Evolutionary conservation across 2,329 filamentous ascomycete species (phyloP).

Genomic region (Alternaria sp.): DNA sequence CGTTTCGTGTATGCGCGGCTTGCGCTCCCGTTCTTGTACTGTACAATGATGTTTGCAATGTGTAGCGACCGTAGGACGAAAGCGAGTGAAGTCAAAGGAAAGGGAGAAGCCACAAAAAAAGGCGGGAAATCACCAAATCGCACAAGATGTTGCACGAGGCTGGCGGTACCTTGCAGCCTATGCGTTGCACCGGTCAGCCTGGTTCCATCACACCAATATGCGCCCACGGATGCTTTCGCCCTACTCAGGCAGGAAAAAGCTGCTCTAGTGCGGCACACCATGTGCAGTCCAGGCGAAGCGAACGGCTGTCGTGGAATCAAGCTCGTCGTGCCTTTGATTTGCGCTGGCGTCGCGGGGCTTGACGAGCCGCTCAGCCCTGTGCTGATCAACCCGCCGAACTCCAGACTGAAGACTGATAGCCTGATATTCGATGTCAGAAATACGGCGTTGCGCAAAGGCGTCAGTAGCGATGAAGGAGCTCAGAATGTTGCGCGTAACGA

Average conservation of each 20-base stretch:
- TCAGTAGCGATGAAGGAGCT: background rate
- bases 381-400: conserved; percentile 1
- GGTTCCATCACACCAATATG: conserved; percentile 14
- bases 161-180: conserved; percentile 24
- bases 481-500: background rate
- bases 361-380: conserved; percentile 5
- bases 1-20: background rate
- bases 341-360: background rate
- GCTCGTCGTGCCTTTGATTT: background rate
- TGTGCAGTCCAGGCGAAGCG: background rate
- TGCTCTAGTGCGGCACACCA: background rate
- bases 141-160: conserved; percentile 11
- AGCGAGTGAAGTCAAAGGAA: background rate
- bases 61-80: background rate
- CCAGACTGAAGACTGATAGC: background rate
- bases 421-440: background rate
- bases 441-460: background rate
- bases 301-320: conserved; percentile 10
- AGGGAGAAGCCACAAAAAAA: background rate
- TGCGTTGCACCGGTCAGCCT: conserved; percentile 23
- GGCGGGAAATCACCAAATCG: background rate
- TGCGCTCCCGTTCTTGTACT: background rate
- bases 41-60: background rate
- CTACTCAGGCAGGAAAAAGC: background rate
- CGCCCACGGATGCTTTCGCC: conserved; percentile 4